These are phyloP conservation scores for Aspergillus hiratsukae DNA, from an alignment of 2,329 filamentous ascomycete genomes.

Conservation along the genomic window DNA sequence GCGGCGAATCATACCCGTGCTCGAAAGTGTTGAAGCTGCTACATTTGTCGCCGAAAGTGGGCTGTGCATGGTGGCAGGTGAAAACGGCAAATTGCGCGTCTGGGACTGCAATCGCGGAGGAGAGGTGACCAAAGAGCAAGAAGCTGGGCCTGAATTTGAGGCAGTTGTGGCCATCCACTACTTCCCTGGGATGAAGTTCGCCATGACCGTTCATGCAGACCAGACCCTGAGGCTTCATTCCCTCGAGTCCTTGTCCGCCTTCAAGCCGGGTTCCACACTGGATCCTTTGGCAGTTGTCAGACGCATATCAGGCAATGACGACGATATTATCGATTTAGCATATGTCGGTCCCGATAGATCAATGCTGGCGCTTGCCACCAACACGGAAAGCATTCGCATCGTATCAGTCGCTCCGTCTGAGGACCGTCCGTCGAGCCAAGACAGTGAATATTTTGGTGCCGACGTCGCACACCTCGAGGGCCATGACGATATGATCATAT, in stretches of 20 bases:
- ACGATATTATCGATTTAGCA: conserved; percentile 92
- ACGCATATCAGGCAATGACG: conserved; percentile 90
- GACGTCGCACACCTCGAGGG: conserved; percentile 83
- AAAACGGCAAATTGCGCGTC: conserved; percentile 74
- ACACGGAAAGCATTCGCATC: conserved; percentile 87
- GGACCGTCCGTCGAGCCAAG: conserved; percentile 28
- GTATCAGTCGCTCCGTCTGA: conserved; percentile 59
- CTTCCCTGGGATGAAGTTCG: conserved; percentile 59
- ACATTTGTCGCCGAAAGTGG: conserved; percentile 71
- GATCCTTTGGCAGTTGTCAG: conserved; percentile 60
- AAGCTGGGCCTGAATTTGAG: conserved; percentile 55
- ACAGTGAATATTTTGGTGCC: conserved; percentile 71
- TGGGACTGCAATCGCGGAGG: conserved; percentile 75
- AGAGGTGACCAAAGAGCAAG: conserved; percentile 74
- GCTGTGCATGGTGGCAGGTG: conserved; percentile 77
- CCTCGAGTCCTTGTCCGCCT: conserved; percentile 32
- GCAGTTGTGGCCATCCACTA: conserved; percentile 70
- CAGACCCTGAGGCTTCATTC: conserved; percentile 79
- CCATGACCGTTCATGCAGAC: conserved; percentile 81
- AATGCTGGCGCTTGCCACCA: conserved; percentile 84
- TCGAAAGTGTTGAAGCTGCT: conserved; percentile 79
- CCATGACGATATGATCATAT: conserved; percentile 93
- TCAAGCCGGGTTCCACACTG: conserved; percentile 44
- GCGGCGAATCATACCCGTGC: conserved; percentile 72
- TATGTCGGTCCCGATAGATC: conserved; percentile 78